A percentile compares a stretch with the other conserved stretches of the same genome.
Conservation (phyloP, 2,329 filamentous ascomycete species). For the Fusarium multiceps region DNA sequence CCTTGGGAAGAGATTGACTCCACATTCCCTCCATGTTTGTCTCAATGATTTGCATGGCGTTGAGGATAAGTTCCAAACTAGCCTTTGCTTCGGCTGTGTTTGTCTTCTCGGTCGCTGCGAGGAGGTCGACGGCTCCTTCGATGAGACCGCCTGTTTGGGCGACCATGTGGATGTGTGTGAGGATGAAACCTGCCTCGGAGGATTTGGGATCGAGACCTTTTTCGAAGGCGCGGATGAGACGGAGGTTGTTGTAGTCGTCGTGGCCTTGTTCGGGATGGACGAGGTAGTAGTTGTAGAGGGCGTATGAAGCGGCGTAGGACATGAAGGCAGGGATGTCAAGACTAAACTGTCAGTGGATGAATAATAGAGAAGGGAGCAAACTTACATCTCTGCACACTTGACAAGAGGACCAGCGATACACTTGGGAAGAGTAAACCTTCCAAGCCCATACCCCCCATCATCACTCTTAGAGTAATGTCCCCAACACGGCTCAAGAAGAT, state of each 20-base stretch:
- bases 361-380: not conserved
- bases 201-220: conserved; percentile 85
- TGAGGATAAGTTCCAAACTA: conserved; percentile 70
- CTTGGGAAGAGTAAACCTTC: conserved; percentile 32
- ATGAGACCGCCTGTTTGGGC: conserved; percentile 84
- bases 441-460: conserved; percentile 28
- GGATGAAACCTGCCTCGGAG: conserved; percentile 94
- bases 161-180: conserved; percentile 97
- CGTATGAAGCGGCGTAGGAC: conserved; percentile 70
- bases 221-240: conserved; percentile 91
- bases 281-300: conserved; percentile 74
- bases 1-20: conserved; percentile 82
- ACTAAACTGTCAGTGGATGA: conserved; percentile 6
- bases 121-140: conserved; percentile 73
- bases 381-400: conserved; percentile 37
- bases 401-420: conserved; percentile 36
- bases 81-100: conserved; percentile 66
- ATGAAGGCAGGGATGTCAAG: conserved; percentile 38
- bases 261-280: conserved; percentile 67
- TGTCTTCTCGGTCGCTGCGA: conserved; percentile 53
- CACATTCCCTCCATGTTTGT: conserved; percentile 91
- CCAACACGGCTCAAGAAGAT: conserved; percentile 36
- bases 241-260: conserved; percentile 73
- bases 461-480: conserved; percentile 30
- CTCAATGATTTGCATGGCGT: conserved; percentile 74